These are phyloP conservation scores for Pythium insidiosum DNA, from an alignment of 352 stramenopile genomes.

Conservation along the genomic window DNA sequence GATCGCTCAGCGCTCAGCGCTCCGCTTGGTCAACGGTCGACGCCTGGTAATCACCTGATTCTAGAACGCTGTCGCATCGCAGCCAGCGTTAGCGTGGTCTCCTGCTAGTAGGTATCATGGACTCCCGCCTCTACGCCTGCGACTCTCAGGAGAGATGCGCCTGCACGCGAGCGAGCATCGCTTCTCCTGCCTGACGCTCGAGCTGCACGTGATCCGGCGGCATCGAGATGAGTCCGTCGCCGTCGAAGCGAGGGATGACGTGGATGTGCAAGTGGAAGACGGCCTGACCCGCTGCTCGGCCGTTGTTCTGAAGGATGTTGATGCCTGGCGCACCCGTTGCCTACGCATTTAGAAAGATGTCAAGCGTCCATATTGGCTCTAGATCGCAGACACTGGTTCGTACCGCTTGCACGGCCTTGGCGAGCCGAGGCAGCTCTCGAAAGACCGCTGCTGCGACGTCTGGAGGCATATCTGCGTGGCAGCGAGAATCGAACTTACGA, in stretches of 20 bases:
- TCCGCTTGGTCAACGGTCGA: too few species aligned
- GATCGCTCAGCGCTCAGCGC: too few species aligned
- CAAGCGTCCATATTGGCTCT: too few species aligned
- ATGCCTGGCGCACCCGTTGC: conserved; percentile 57
- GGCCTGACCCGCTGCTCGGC: conserved; percentile 41
- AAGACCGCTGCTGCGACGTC: conserved; percentile 66
- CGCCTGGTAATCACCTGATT: too few species aligned
- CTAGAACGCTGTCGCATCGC: too few species aligned
- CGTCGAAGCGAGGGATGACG: conserved; percentile 66
- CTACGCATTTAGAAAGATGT: too few species aligned
- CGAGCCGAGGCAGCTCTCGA: conserved; percentile 66
- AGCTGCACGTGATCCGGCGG: conserved; percentile 51
- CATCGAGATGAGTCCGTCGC: conserved; percentile 49
- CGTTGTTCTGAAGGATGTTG: conserved; percentile 85
- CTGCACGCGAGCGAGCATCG: conserved; percentile 71
- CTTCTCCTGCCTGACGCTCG: conserved; percentile 41
- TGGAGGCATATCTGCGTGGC: conserved; percentile 65
- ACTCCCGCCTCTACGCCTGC: too few species aligned
- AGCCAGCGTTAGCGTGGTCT: too few species aligned
- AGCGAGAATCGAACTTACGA: too few species aligned
- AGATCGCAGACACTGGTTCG: too few species aligned
- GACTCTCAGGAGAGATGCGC: conserved; percentile 61
- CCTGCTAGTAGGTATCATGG: too few species aligned
- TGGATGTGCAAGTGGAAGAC: conserved; percentile 81
- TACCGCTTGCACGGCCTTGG: conserved; percentile 62